Conservation (phyloP, 164 flowering plant species). For the Aristolochia contorta region DNA sequence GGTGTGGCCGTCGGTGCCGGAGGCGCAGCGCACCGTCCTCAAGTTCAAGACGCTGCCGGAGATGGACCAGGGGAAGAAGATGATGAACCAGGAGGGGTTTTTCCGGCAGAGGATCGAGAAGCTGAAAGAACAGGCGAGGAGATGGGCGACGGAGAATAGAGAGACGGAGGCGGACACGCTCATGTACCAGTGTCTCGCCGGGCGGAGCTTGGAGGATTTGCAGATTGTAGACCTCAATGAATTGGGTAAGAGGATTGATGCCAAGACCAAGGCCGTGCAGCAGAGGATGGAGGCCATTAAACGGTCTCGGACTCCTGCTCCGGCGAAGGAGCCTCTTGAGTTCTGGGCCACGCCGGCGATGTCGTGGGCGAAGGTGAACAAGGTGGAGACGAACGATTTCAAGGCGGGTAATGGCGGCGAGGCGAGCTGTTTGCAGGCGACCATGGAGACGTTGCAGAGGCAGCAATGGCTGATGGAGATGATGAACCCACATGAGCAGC, state of each 20-base stretch:
- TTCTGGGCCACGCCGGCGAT: too few relatives aligned
- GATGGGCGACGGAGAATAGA: slow-evolving; percentile 36
- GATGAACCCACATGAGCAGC: slow-evolving; percentile 11
- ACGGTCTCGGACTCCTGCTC: too few relatives aligned
- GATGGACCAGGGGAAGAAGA: slow-evolving; percentile 65
- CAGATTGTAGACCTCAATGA: slow-evolving; percentile 32
- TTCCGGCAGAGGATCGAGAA: slow-evolving; percentile 37
- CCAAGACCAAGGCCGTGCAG: slow-evolving; percentile 20
- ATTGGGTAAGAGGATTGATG: slow-evolving; percentile 37
- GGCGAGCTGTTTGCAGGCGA: not conserved
- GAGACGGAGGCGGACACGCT: slow-evolving; percentile 31
- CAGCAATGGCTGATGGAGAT: slow-evolving; percentile 14
- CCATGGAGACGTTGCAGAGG: slow-evolving; percentile 8
- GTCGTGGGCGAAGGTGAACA: too few relatives aligned
- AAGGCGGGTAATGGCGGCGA: not conserved
- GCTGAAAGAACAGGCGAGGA: slow-evolving; percentile 39
- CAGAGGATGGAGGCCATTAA: not conserved
- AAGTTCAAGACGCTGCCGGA: slow-evolving; percentile 47
- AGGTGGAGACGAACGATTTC: too few relatives aligned
- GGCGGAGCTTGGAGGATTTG: slow-evolving; percentile 17
- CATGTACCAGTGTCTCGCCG: slow-evolving; percentile 33
- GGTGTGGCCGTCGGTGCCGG: slow-evolving; percentile 42
- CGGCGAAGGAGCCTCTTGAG: too few relatives aligned
- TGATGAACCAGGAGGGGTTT: slow-evolving; percentile 58
- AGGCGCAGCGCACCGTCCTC: slow-evolving; percentile 27